Conservation (phyloP, 441 rosid species). For the Hura crepitans region DNA sequence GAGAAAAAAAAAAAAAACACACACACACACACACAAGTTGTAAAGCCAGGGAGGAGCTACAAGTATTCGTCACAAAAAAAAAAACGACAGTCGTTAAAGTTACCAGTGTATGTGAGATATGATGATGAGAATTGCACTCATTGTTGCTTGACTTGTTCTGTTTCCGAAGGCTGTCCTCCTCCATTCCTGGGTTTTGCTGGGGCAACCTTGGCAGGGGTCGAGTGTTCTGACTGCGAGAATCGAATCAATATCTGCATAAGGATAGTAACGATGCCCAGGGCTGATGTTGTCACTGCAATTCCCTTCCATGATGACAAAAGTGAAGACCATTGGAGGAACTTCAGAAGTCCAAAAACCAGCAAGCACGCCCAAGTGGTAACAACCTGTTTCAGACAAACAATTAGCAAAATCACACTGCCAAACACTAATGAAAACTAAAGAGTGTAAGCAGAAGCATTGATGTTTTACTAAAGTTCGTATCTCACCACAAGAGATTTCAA, state of each 20-base stretch:
- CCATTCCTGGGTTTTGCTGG: conserved; percentile 51
- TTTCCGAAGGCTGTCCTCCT: conserved; percentile 30
- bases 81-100: conserved; percentile 19
- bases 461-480: conserved; percentile 1
- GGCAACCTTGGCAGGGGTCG: conserved; percentile 75
- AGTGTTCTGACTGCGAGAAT: conserved; percentile 87
- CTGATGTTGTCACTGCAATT: conserved; percentile 44
- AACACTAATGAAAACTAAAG: neutral
- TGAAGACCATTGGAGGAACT: conserved; percentile 75
- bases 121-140: conserved; percentile 24
- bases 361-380: conserved; percentile 64
- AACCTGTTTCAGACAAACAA: conserved; percentile 44
- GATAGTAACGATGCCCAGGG: conserved; percentile 56
- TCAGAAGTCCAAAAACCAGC: conserved; percentile 51
- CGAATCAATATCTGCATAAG: conserved; percentile 84
- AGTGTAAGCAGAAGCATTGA: neutral
- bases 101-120: conserved; percentile 22
- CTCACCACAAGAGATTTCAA: conserved; percentile 74
- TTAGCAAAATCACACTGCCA: neutral
- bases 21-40: conserved; percentile 4
- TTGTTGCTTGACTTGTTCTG: conserved; percentile 35
- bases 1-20: no score
- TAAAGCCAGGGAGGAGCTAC: conserved; percentile 6
- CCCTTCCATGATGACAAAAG: conserved; percentile 92
- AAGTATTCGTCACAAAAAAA: conserved; percentile 28